phyloP scores from a whole-genome alignment of 1,284 basidiomycete genomes.

The Abortiporus biennis region DNA sequence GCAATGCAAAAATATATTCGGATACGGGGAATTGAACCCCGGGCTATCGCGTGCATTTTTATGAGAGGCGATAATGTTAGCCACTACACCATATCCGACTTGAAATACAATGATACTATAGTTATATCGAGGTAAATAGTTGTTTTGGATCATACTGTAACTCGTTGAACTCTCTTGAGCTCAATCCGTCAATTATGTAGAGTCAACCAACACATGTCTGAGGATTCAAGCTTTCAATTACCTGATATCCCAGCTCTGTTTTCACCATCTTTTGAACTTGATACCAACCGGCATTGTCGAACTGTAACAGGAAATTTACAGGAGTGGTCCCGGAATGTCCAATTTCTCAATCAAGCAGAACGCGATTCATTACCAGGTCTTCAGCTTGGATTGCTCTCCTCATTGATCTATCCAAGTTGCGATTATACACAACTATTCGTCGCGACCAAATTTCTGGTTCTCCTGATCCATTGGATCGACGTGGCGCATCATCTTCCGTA shows the following conservation, averaged over 20 bases:
- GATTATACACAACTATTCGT: conserved; percentile 49
- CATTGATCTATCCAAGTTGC: conserved; percentile 50
- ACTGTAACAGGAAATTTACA: conserved; percentile 38
- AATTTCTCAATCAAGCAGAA: conserved; percentile 23
- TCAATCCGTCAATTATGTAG: no score
- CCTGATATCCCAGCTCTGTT: conserved; percentile 45
- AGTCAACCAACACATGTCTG: no score
- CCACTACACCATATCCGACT: no score
- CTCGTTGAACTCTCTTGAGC: no score
- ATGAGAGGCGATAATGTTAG: no score
- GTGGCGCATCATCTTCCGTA: no score
- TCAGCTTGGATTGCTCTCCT: conserved; percentile 48
- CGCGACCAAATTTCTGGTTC: conserved; percentile 42
- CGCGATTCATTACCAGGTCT: conserved; percentile 25
- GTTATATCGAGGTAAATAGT: no score
- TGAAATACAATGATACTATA: no score
- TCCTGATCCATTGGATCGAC: conserved; percentile 30
- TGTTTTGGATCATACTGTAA: no score
- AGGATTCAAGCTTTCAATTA: conserved; percentile 41
- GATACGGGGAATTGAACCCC: no score
- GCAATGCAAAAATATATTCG: no score
- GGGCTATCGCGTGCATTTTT: no score
- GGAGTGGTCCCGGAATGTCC: conserved; percentile 31
- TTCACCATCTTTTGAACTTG: conserved; percentile 40
- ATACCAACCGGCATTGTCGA: conserved; percentile 46